These are phyloP conservation scores for Aurinia saxatilis DNA, from an alignment of 345 rosid species.

Conservation along the genomic window DNA sequence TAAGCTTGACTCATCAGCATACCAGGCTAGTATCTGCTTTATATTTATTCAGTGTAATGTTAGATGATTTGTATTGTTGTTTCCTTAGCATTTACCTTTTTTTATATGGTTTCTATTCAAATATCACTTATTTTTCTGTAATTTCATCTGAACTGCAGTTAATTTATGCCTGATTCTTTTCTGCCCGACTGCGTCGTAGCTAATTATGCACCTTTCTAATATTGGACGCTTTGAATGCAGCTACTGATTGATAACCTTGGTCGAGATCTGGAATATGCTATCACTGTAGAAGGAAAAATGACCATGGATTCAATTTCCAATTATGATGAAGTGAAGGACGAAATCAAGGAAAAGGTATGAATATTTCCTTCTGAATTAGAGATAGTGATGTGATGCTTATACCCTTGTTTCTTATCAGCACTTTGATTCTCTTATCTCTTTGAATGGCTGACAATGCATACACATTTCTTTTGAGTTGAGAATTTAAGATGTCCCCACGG, in stretches of 20 bases:
- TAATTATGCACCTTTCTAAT: slow-evolving; percentile 24
- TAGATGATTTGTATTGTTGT: background rate
- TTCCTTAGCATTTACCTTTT: background rate
- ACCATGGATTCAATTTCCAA: slow-evolving; percentile 70
- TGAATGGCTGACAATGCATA: slow-evolving; percentile 13
- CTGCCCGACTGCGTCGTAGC: background rate
- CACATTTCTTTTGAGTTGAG: background rate
- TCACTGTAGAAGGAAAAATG: slow-evolving; percentile 92
- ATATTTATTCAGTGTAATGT: background rate
- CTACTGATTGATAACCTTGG: slow-evolving; percentile 80
- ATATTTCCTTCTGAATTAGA: slow-evolving; percentile 12
- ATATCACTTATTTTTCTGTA: background rate
- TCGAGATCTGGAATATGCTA: slow-evolving; percentile 92
- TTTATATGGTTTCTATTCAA: slow-evolving; percentile 4
- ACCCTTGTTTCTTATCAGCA: background rate
- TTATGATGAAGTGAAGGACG: slow-evolving; percentile 81
- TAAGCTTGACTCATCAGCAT: slow-evolving; percentile 77
- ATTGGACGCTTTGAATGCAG: slow-evolving; percentile 38
- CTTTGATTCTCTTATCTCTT: slow-evolving; percentile 14
- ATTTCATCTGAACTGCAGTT: background rate
- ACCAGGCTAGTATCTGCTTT: slow-evolving; percentile 49
- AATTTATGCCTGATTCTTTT: background rate
- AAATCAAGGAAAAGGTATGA: slow-evolving; percentile 67
- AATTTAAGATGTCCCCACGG: no score
- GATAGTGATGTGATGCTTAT: background rate